Evolutionary conservation across 768 basidiomycete species (phyloP), one percentile per base, ranked within the genome.

Genomic region (Candolleomyces efflorescens): DNA sequence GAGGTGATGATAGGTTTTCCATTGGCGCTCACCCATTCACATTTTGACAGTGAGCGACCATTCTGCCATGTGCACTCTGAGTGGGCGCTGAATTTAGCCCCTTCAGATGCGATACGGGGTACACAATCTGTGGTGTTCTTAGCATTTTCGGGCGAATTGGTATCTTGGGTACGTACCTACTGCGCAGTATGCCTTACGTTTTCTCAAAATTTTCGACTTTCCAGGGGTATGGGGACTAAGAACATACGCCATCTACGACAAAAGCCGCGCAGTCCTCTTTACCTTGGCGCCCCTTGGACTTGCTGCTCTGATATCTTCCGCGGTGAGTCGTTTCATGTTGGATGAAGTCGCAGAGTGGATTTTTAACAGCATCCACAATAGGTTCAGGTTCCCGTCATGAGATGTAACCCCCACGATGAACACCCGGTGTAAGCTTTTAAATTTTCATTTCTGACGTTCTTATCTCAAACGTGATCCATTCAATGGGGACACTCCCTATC

Each of bases 111-210:
- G 24, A 50, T 17, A 45, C 24, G 10, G 56, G 48, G 12, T 57
- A 57, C 56, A 52, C 51, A 11, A 52, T 57, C 22, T 57, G 48
- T 27, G 56, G 48, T 22, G 20, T 45, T 24, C 41, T 57, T 3
- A 52, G 56, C 44, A 24, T 57, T 23, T 26, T 52, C 39, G 56
- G 56, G 18, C 56, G 49, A 5, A 52, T 52, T 24, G 49, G 56
- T n/a, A 41, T 57, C 41, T 3, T 57, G 0, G 49, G 56, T 57
- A 23, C 13, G 56, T 38, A 20, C 20, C 13, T 52, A 27, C 18
- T 1, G 47, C 24, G 20, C 6, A 7, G 20, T n/a, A 37, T 18
- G 7, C n/a, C 32, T 10, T 39, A 10, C 45, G 7, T 37, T 18
- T 17, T 22, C 13, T 22, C 17, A 13, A 5, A 26, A 18, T 20